Base-by-base conservation (phyloP, 192 early-diverging fungal species). In the Backusella parvicylindrica region DNA sequence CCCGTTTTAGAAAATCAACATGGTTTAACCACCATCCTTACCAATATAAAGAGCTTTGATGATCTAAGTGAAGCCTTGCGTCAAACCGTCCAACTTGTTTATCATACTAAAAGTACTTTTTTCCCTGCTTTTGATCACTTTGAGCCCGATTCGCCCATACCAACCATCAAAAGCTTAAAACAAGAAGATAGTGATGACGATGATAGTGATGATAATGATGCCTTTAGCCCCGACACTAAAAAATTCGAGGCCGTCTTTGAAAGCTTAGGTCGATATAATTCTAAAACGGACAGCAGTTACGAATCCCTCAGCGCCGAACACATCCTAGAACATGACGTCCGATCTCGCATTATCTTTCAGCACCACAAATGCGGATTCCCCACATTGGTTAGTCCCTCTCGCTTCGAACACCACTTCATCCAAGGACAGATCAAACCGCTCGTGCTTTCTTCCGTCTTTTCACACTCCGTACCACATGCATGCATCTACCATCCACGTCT, bases 311-410 rank as follows among this genome's bases (percentile, higher is more conserved):
- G 21, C 35, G 35, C 18, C 2, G 66, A 68, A 1, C 36, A 36
- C 21, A 38, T 37, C 6, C 33, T 68, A 9, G 66, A 38, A 37
- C 32, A 41, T 23, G 47, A 71, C 11, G 41, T 71, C 0, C 30
- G 30, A 18, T 35, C 41, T 9, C 41, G 43, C 12, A 32, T 71
- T 11, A 49, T 71, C 38, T 43, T 32, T 11, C 70, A 71, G 49
- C 41, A 71, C 31, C 70, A 71, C 32, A 47, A 71, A 47, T 76
- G 75, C 3, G 75, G 75, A 0, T 76, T 76, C 41, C 75, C 75
- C 6, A 41, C 70, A 1, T 18, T 76, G 4, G 75, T 70, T 3
- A 63, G 49, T 37, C 68, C 75, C 4, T 37, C 21, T 11, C 66
- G 49, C 6, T 64, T 40, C 49, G 66, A 56, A 47, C 36, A 69